Percentiles rank a stretch among this genome's conserved stretches.
phyloP scores from a whole-genome alignment of 176 grass and related monocot species.

The Panicum miliaceum region DNA sequence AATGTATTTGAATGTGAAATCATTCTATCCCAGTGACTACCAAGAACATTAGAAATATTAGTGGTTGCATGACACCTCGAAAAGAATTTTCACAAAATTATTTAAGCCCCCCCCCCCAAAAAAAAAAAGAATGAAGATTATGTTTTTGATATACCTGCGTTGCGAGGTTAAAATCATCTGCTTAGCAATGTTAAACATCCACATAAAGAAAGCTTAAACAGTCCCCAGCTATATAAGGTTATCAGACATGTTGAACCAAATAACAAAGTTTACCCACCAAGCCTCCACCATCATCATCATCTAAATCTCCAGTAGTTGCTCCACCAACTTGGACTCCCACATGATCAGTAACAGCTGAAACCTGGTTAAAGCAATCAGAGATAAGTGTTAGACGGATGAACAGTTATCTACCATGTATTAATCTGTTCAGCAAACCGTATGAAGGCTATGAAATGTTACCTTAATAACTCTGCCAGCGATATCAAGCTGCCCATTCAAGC shows the following conservation, averaged over 20 bases:
- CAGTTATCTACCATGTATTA: constrained; percentile 18
- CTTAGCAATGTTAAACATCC: not conserved
- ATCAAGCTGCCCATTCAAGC: constrained; percentile 97
- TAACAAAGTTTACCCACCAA: constrained; percentile 61
- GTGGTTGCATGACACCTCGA: too few relatives aligned
- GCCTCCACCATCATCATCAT: constrained; percentile 97
- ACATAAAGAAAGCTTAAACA: constrained; percentile 3
- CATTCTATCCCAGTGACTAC: not conserved
- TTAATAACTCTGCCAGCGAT: constrained; percentile 98
- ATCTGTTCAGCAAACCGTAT: not conserved
- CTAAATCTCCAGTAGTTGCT: constrained; percentile 81
- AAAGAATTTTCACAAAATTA: not conserved
- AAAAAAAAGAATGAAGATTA: not conserved
- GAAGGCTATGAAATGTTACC: constrained; percentile 50
- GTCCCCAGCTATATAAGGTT: not conserved
- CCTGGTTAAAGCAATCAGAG: constrained; percentile 47
- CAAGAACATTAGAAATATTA: not conserved
- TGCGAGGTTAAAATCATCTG: not conserved
- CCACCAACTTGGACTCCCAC: constrained; percentile 65
- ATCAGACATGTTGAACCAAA: not conserved
- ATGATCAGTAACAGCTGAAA: constrained; percentile 96
- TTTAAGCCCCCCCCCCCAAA: not conserved
- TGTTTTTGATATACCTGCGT: not conserved
- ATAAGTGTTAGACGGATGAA: not conserved
- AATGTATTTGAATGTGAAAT: not conserved